Evolutionary conservation across 2,329 filamentous ascomycete genomes (phyloP), one percentile per base, ranked within the genome.

Genomic region (Trichoderma pleuroti): DNA sequence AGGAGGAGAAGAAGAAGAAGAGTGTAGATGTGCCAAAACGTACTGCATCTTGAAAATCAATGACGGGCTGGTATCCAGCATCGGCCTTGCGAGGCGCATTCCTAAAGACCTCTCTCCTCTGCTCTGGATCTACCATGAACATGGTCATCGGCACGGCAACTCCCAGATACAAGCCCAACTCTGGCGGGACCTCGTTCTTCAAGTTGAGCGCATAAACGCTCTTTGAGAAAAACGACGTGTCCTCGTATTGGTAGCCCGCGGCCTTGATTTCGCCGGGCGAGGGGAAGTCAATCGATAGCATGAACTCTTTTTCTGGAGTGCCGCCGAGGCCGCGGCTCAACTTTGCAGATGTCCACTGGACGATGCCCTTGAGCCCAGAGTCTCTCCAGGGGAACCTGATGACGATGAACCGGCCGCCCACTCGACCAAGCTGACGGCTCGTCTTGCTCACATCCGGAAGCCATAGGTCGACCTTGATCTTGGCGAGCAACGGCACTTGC

Each of bases 1-100:
- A 26, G 32, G 36, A 52, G 39, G 4, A 42, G 39, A 2, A 42
- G 39, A 46, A 39, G 34, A 9, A 28, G 21, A 16, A 28, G 26
- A 28, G 26, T 28, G 68, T 57, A 63, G 57, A 11, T 4, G 16
- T 16, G 26, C 39, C 34, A 39, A 42, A 63, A 63, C 68, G 24
- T 59, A 91, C 90, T 57, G 88, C 88, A 77, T 93, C 92, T 72
- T 91, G 88, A 77, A 93, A 92, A 63, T 89, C 89, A 14, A 91
- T 86, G 7, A 88, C 82, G 1, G 90, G 87, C 76, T 91, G 88
- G 74, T 90, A 91, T 0, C 89, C 90, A 0, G 89, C 82, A 4
- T 85, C 84, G 9, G 86, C 85, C 73, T 85, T 84, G 18, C 79
- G 83, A 0, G 91, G 90, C 10, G 90, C 89, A 77, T 85, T 87